phyloP scores from a whole-genome alignment of 1,139 yeast species.

The Hansenula sp. region DNA sequence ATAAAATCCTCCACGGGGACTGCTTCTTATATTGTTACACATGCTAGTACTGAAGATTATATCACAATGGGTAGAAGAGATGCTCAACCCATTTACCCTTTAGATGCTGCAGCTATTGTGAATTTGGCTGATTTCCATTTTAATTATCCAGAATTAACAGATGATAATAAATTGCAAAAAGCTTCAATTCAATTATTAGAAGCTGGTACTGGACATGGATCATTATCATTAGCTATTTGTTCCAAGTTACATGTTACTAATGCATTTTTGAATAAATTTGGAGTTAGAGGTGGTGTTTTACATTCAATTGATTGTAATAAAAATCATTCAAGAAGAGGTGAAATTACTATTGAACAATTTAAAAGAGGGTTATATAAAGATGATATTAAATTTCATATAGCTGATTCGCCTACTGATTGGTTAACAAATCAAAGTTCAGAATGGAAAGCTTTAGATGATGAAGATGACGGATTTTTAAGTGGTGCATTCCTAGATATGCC shows the following conservation, averaged over 20 bases:
- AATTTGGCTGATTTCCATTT: constrained; percentile 39
- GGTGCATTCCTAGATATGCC: constrained; percentile 45
- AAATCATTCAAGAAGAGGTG: constrained; percentile 35
- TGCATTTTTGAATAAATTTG: constrained; percentile 24
- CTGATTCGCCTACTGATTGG: constrained; percentile 38
- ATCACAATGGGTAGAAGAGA: constrained; percentile 33
- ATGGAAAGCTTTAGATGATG: constrained; percentile 10
- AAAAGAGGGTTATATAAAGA: constrained; percentile 35
- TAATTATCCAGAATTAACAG: constrained; percentile 31
- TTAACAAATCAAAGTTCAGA: constrained; percentile 20
- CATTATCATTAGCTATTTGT: constrained; percentile 39
- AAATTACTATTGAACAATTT: constrained; percentile 31
- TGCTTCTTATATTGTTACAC: constrained; percentile 28
- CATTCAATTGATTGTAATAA: constrained; percentile 38
- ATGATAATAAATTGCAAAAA: constrained; percentile 12
- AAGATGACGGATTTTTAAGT: constrained; percentile 27
- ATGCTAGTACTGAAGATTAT: constrained; percentile 41
- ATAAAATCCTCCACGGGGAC: constrained; percentile 17
- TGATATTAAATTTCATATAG: constrained; percentile 39
- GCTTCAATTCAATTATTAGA: constrained; percentile 37
- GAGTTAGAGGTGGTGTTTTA: constrained; percentile 37
- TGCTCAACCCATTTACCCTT: constrained; percentile 45
- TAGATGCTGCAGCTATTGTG: constrained; percentile 42
- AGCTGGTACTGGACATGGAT: constrained; percentile 52
- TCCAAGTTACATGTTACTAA: constrained; percentile 39